phyloP scores from a whole-genome alignment of 176 grass and related monocot species.

The Eragrostis curvula region DNA sequence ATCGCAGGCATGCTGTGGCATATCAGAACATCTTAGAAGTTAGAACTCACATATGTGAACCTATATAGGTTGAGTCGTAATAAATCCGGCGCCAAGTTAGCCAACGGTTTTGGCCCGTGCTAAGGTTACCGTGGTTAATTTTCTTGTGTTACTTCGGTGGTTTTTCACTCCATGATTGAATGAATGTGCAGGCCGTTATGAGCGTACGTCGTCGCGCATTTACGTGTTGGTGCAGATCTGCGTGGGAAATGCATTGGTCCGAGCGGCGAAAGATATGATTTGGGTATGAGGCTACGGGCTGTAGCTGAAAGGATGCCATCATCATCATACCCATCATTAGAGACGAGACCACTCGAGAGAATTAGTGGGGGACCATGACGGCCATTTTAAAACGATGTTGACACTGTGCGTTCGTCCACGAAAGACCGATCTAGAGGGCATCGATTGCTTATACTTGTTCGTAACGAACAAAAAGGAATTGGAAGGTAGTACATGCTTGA shows the following conservation, averaged over 20 bases:
- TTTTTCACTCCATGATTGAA: background rate
- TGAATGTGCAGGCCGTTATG: background rate
- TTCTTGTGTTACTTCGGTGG: background rate
- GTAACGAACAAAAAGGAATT: background rate
- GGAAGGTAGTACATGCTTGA: background rate
- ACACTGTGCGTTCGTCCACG: slow-evolving; percentile 17
- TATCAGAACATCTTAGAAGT: no score
- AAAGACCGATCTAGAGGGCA: background rate
- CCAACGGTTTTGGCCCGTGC: no score
- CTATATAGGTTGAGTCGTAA: no score
- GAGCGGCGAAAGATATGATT: slow-evolving; percentile 1
- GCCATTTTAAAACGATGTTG: slow-evolving; percentile 23
- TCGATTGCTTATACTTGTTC: background rate
- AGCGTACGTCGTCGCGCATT: slow-evolving; percentile 6
- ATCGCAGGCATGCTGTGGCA: no score
- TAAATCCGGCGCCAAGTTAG: no score
- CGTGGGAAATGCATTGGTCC: background rate
- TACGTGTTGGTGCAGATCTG: slow-evolving; percentile 17
- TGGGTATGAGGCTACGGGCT: slow-evolving; percentile 21
- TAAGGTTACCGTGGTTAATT: background rate
- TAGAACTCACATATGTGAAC: no score
- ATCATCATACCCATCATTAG: slow-evolving; percentile 42
- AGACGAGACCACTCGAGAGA: slow-evolving; percentile 16
- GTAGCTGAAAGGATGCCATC: slow-evolving; percentile 5
- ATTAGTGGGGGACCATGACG: slow-evolving; percentile 51